Evolutionary conservation across 1,284 basidiomycete species (phyloP), one percentile per base, ranked within the genome.

Genomic region (Ceratorhiza oryzae-sativae): DNA sequence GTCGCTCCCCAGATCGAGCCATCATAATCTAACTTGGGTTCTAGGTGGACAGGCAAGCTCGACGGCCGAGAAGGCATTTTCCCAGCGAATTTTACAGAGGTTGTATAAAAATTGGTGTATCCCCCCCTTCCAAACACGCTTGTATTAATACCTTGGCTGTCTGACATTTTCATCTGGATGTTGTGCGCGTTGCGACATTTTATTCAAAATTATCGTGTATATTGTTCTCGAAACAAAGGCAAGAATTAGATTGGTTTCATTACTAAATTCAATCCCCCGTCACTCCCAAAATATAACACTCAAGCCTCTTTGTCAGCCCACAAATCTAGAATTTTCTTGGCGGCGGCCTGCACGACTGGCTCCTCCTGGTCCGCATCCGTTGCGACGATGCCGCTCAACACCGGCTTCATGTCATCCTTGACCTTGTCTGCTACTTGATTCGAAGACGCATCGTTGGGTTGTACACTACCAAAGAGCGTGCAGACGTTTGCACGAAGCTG

Each of bases 31-130:
- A 32, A 25, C 45, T 60, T 45, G 12, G 18, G 30, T 42, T 65
- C n/a, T 72, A 91, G 90, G 90, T 94, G 91, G 91, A 90, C 83
- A 18, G 92, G 84, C 2, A 80, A 80, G 65, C 67, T 83, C 1
- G 79, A 81, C 4, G 79, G 81, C 0, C 75, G 79, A 32, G 80
- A 81, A 72, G 87, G 87, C 10, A 83, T 86, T 46, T 86, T 88
- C 77, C 87, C 87, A 25, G 82, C 83, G 27, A 87, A 84, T 75
- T 86, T 86, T 75, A 83, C 87, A 53, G 85, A 86, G 76, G 81
- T 86, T 62, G 81, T 70, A 58, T 70, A 58, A 58, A 30, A 25
- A 58, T 9, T 27, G 3, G 46, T 53, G 49, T 53, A 67, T 18
- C 41, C 48, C 30, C 36, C 30, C 42, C 18, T 18, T 4, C 18